Evolutionary conservation across 2,329 filamentous ascomycete species (phyloP).

Genomic region (Paecilomyces dactylethromorphus): DNA sequence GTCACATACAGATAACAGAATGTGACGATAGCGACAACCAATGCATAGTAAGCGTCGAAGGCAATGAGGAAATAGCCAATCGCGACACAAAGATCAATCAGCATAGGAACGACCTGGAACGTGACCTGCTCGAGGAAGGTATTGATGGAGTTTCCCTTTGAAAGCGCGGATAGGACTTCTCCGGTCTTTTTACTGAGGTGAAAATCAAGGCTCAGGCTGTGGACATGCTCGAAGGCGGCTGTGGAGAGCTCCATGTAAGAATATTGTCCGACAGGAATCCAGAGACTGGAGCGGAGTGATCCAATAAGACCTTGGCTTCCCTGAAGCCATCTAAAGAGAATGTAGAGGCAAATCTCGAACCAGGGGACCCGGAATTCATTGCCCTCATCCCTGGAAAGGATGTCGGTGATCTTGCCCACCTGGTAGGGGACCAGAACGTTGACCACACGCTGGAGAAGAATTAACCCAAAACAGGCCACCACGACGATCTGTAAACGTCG

Average conservation of each 20-base stretch:
- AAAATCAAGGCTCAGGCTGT: constrained; percentile 90
- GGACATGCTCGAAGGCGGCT: constrained; percentile 94
- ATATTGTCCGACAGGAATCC: constrained; percentile 96
- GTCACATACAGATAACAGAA: constrained; percentile 97
- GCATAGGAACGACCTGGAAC: constrained; percentile 91
- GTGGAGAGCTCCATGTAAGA: constrained; percentile 92
- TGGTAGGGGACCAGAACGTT: constrained; percentile 82
- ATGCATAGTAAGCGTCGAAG: constrained; percentile 84
- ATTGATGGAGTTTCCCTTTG: constrained; percentile 94
- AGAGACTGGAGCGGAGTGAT: constrained; percentile 73
- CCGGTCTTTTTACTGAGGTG: constrained; percentile 95
- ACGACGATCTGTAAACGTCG: constrained; percentile 69
- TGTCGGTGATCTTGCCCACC: constrained; percentile 71
- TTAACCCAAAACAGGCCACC: constrained; percentile 71
- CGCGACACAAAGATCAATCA: constrained; percentile 80
- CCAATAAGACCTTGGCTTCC: constrained; percentile 83
- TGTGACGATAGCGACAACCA: constrained; percentile 82
- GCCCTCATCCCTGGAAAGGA: constrained; percentile 56
- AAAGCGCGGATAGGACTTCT: constrained; percentile 89
- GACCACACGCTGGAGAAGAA: constrained; percentile 73
- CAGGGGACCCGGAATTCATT: constrained; percentile 57
- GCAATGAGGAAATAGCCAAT: constrained; percentile 70
- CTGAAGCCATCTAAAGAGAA: constrained; percentile 73
- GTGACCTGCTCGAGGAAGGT: constrained; percentile 94
- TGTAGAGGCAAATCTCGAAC: constrained; percentile 67